phyloP scores from a whole-genome alignment of 1,284 basidiomycete species.

The Ceratobasidium sp. region DNA sequence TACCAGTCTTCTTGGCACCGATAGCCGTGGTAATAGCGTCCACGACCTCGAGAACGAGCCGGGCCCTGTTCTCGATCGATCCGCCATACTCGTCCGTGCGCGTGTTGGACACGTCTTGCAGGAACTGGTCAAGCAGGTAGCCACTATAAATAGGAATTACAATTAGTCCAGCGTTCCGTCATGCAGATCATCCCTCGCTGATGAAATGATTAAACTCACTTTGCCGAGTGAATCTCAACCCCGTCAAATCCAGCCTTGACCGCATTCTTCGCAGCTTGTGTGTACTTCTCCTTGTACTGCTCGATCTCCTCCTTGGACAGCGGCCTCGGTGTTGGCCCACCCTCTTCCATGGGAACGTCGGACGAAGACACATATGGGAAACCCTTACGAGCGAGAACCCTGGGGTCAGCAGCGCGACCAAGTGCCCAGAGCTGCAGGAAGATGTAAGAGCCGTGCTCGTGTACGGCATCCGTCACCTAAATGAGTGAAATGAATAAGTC shows the following conservation, averaged over 20 bases:
- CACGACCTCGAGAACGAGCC: conserved; percentile 53
- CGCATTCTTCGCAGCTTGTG: conserved; percentile 51
- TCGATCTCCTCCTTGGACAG: conserved; percentile 45
- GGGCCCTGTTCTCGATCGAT: conserved; percentile 52
- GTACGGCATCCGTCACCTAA: conserved; percentile 48
- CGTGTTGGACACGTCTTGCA: conserved; percentile 51
- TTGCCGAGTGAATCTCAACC: conserved; percentile 53
- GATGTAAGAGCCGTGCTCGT: conserved; percentile 49
- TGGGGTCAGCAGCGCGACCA: conserved; percentile 47
- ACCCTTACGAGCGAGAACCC: conserved; percentile 41
- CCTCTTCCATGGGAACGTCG: conserved; percentile 43
- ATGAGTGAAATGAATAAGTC: not conserved
- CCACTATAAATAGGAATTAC: conserved; percentile 15
- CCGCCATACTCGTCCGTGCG: conserved; percentile 58
- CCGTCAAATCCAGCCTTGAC: conserved; percentile 57
- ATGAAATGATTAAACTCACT: conserved; percentile 13
- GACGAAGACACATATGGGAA: conserved; percentile 46
- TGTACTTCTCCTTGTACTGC: conserved; percentile 49
- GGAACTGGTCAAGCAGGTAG: conserved; percentile 55
- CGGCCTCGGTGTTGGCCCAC: conserved; percentile 36
- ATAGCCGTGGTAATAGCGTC: conserved; percentile 50
- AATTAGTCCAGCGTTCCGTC: conserved; percentile 23
- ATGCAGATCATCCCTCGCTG: not conserved
- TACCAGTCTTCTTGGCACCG: conserved; percentile 50
- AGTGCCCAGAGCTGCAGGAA: conserved; percentile 52